Evolutionary conservation across 2,329 filamentous ascomycete species (phyloP), one percentile per base, ranked within the genome.

Genomic region (Paraconiothyrium sp.): DNA sequence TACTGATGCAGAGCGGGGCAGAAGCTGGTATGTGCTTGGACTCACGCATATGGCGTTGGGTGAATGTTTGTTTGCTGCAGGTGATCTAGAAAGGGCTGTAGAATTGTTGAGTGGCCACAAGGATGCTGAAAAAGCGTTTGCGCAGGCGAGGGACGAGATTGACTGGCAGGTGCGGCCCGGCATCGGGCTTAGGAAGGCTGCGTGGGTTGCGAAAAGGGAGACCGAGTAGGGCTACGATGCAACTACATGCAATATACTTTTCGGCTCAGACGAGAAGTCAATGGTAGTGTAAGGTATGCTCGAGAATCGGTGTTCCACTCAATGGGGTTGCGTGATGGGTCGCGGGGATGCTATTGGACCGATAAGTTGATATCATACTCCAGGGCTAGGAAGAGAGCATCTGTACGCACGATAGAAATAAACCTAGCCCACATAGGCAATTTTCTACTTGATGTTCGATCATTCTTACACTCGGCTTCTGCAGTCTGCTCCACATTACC

Each of bases 1-100:
- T 47, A 65, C 64, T 0, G 73, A 75, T 13, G 54, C 34, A 0
- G 75, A 77, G 63, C 57, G 64, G 14, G 75, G 69, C 3, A 64
- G 70, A 54, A 67, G 69, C 3, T 78, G 76, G 75, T 75, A 69
- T 57, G 70, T 57, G 24, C 58, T 69, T 0, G 76, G 74, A 0
- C 63, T 67, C n/a, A 68, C 71, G 14, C 76, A 78, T 46, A 66
- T 66, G 41, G 62, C 61, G 9, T n/a, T 77, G 27, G 69, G 68
- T 0, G 75, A 78, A 60, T 67, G 64, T 43, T 46, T 78, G 34
- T 78, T 77, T 47, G 76, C 72, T 4, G 74, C 73, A 2, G 76
- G 75, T 0, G 75, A 75, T 54, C 63, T 76, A 58, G 76, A 78
- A 58, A 62, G 76, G 7, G 73, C 73, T 54, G 10, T 67, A 48